Evolutionary conservation across 805 yeast genomes (phyloP), one percentile per base, ranked within the genome.

Genomic region (Zygosaccharomyces bisporus): DNA sequence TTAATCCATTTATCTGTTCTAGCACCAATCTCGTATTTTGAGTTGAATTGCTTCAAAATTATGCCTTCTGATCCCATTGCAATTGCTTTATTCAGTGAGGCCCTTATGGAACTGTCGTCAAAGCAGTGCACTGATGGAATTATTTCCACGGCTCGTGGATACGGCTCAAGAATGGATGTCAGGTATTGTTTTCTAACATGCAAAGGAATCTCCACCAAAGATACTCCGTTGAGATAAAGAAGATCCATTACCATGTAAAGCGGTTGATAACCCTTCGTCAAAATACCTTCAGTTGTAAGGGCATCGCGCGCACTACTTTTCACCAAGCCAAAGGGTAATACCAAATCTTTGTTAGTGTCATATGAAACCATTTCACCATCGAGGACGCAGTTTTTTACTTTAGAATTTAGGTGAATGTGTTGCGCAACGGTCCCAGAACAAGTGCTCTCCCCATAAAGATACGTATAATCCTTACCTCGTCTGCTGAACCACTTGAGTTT

Each of bases 311-410:
- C 91, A 12, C 86, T 75, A 4, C 83, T 72, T 58, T 86, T 85
- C 21, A 93, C 74, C 1, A 85, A 75, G 0, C 95, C 95, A 68
- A 87, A 87, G 0, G 96, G 95, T 17, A 89, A 67, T 3, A 87
- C 71, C 1, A 67, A 66, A 27, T 75, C 60, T 45, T 71, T 65
- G 36, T 63, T 69, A 42, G 78, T 77, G 63, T 90, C 96, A 74
- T 79, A 89, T 0, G 95, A 87, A 1, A 91, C 81, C 91, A 91
- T 86, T 63, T 91, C 99, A 0, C 98, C 97, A 66, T 91, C 99
- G 4, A 91, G 57, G 0, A 70, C 67, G 44, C 67, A 64, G 16
- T 63, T 67, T 34, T 56, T 57, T 3, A 74, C 74, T 20, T 57
- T 56, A 2, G 50, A 39, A 2, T 73, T 68, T 4, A 71, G 58